These are phyloP conservation scores for Carex scoparia DNA, from an alignment of 176 grass and related monocot genomes.

Conservation along the genomic window DNA sequence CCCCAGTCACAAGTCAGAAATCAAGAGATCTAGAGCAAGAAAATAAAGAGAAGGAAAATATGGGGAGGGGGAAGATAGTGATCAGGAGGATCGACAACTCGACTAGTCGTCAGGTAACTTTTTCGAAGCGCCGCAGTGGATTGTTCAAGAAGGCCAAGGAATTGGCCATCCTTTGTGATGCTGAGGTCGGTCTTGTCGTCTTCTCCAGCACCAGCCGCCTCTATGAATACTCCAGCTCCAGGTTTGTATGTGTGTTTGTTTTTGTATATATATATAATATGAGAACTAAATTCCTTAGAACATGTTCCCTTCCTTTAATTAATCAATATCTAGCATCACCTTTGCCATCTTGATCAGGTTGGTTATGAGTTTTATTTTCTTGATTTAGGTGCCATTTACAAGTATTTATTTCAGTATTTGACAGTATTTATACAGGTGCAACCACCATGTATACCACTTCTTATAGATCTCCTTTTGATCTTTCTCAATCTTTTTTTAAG, in stretches of 20 bases:
- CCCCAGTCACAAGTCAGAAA: neutral
- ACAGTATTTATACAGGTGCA: neutral
- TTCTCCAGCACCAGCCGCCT: constrained; percentile 92
- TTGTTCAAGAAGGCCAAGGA: constrained; percentile 96
- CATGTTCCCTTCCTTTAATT: neutral
- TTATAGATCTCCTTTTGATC: neutral
- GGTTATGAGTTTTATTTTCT: neutral
- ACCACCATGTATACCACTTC: neutral
- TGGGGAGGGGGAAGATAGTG: constrained; percentile 88
- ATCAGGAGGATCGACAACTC: constrained; percentile 94
- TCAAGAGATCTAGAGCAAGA: neutral
- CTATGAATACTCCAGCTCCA: constrained; percentile 76
- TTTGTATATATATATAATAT: neutral
- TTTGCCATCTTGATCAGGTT: neutral
- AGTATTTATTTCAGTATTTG: neutral
- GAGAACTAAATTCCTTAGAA: neutral
- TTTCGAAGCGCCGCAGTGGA: constrained; percentile 76
- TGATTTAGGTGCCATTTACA: neutral
- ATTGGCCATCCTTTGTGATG: constrained; percentile 90
- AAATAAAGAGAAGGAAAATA: neutral
- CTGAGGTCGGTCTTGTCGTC: constrained; percentile 81
- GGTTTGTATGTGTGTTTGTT: constrained; percentile 24
- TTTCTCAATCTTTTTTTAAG: neutral
- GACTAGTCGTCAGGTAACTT: constrained; percentile 86
- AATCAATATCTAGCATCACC: neutral